Conservation (phyloP, 129 eudicot genomes). For the carrot (Daucus carota) region DNA sequence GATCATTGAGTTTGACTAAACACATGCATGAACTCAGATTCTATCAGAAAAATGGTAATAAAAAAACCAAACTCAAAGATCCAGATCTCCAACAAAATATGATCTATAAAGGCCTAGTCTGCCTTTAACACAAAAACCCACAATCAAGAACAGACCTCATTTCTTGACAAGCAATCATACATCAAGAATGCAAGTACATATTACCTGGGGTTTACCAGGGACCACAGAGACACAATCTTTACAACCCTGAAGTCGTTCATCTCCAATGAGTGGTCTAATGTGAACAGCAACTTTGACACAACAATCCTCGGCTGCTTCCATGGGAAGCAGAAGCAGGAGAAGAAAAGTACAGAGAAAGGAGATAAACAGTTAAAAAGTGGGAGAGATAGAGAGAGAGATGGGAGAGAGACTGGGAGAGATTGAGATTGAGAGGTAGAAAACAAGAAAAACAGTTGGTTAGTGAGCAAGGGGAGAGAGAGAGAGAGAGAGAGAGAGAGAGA, state of each 20-base stretch:
- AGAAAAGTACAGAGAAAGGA: slow-evolving; percentile 1
- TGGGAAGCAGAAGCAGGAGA: slow-evolving; percentile 16
- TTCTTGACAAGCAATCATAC: not conserved
- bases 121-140: not conserved
- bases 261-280: slow-evolving; percentile 82
- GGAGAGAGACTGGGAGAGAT: not conserved
- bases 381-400: not conserved
- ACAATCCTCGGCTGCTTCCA: slow-evolving; percentile 80
- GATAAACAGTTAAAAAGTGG: slow-evolving; percentile 1
- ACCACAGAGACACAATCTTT: slow-evolving; percentile 78
- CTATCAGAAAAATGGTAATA: not conserved
- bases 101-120: not conserved
- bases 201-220: slow-evolving; percentile 86
- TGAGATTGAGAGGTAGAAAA: not conserved
- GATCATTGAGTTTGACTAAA: slow-evolving; percentile 17
- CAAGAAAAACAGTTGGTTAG: slow-evolving; percentile 6
- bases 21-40: slow-evolving; percentile 13
- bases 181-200: slow-evolving; percentile 11
- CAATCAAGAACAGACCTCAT: not conserved
- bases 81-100: slow-evolving; percentile 28
- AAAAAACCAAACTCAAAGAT: slow-evolving; percentile 19
- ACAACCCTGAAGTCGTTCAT: slow-evolving; percentile 87
- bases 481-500: not conserved
- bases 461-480: not conserved
- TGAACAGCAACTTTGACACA: slow-evolving; percentile 97